Evolutionary conservation across 2,329 filamentous ascomycete genomes (phyloP).

Genomic region (Neurospora sp.): DNA sequence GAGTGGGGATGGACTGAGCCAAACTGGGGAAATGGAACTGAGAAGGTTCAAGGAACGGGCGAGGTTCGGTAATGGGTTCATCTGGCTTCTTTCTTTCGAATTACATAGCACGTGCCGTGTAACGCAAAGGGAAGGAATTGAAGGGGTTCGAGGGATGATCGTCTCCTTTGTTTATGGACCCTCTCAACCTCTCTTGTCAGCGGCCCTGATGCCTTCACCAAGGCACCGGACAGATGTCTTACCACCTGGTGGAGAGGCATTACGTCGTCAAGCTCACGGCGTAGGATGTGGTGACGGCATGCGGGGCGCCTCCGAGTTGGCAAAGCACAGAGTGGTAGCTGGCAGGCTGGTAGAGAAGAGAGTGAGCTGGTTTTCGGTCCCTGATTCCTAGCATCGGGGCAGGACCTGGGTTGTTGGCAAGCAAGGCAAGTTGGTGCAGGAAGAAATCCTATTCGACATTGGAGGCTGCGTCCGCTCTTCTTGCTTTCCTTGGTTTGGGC

Average conservation of each 20-base stretch:
- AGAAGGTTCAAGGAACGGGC: neutral
- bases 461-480: neutral
- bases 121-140: neutral
- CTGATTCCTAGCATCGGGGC: neutral
- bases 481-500: neutral
- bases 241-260: neutral
- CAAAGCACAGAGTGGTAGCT: neutral
- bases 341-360: neutral
- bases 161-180: neutral
- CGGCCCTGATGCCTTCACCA: neutral
- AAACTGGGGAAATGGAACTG: neutral
- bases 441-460: slow-evolving; percentile 4
- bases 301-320: neutral
- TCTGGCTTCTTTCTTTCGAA: neutral
- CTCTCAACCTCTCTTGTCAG: neutral
- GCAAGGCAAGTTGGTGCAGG: slow-evolving; percentile 1
- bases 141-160: neutral
- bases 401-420: neutral
- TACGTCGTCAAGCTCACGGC: neutral
- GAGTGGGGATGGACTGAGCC: neutral
- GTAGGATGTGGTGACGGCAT: neutral
- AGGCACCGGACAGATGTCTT: neutral
- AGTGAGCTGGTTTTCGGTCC: neutral
- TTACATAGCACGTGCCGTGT: neutral
- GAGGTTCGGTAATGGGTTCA: neutral